Evolutionary conservation across 768 basidiomycete species (phyloP), one percentile per base, ranked within the genome.

Genomic region (Hygrocybe coccinea): DNA sequence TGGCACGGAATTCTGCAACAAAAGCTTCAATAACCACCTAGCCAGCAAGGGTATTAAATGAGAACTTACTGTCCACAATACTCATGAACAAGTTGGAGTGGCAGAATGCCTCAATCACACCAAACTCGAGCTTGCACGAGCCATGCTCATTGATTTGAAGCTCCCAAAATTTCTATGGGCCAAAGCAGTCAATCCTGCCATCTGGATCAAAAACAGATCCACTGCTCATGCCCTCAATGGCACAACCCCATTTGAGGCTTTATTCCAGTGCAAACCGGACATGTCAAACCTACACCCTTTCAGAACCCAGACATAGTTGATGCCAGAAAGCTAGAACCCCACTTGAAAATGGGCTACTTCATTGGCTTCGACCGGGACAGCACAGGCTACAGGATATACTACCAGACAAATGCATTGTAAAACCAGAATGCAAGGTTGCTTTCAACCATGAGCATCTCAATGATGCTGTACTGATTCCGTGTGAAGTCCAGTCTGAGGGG

Each of bases 31-130:
- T 8, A n/a, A 45, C 0, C 60, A 61, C 22, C 59, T 71, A 1
- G 50, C 58, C n/a, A 1, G 52, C 1, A 54, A 61, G n/a, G 68
- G 68, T 0, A 67, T 59, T 0, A 56, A 50, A 5, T 62, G 55
- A 0, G 49, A 56, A 11, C 58, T 63, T 35, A 71, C 67, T 19
- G 61, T 62, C 1, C 68, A 65, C 10, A 56, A 67, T 36, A 66
- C 60, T 0, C 69, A 70, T 2, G 61, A 74, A 36, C 67, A 74
- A 56, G 75, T 75, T 54, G 71, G 76, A 12, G 55, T 76, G 10
- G 69, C 74, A 0, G 74, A 78, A 55, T 59, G 67, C 2, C 62
- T 69, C 21, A 76, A 72, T 35, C 58, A 70, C 1, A 68, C 63
- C 0, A 34, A 71, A 1, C 9, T 69, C 4, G 68, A 75, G 24